A percentile compares a stretch with the other conserved stretches of the same genome.
phyloP scores from a whole-genome alignment of 768 basidiomycete genomes.

The Boletus rex-veris region DNA sequence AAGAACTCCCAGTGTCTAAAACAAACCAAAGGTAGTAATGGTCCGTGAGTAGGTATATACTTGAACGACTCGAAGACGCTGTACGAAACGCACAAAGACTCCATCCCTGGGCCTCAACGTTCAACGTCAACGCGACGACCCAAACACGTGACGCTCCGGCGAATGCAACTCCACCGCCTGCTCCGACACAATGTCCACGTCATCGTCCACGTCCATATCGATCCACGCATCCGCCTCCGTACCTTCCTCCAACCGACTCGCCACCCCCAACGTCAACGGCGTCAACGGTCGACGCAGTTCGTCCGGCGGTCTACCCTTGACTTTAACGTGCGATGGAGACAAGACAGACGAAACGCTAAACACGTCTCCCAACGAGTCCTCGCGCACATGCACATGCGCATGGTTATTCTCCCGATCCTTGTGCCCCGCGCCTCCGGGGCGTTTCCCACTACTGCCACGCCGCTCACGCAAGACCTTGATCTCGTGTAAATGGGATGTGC shows the following conservation, averaged over 20 bases:
- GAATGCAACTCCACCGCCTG: slow-evolving; percentile 8
- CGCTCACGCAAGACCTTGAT: slow-evolving; percentile 34
- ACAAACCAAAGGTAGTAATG: no score
- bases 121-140: neutral
- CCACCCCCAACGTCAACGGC: slow-evolving; percentile 2
- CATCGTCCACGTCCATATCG: slow-evolving; percentile 38
- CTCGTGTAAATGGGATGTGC: slow-evolving; percentile 68
- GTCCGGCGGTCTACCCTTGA: neutral
- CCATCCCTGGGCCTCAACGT: no score
- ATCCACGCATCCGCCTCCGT: slow-evolving; percentile 34
- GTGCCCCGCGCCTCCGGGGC: neutral
- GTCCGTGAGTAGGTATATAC: no score
- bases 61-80: no score
- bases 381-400: neutral
- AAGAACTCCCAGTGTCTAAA: no score
- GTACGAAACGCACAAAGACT: no score
- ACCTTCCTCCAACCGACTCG: slow-evolving; percentile 5
- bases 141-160: slow-evolving; percentile 11
- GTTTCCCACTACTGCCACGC: slow-evolving; percentile 10
- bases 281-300: slow-evolving; percentile 4
- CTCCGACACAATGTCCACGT: slow-evolving; percentile 14
- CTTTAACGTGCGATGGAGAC: neutral
- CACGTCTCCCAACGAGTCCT: slow-evolving; percentile 11
- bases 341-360: slow-evolving; percentile 1
- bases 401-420: slow-evolving; percentile 13